phyloP scores from a whole-genome alignment of 371 early-diverging fungal species.

The Circinella umbellata region DNA sequence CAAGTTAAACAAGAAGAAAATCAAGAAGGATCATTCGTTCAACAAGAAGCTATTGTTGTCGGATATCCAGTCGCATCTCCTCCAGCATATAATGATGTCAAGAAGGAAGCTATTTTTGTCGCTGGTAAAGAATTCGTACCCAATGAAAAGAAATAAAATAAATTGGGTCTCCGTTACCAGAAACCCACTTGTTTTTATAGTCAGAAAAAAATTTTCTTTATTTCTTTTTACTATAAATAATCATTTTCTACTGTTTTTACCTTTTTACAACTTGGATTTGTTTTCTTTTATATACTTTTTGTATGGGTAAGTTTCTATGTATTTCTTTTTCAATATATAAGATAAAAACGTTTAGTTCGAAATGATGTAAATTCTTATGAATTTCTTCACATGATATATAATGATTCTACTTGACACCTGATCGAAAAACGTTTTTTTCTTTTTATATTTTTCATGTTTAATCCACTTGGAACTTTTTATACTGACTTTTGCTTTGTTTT shows the following conservation, averaged over 20 bases:
- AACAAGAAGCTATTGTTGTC: conserved; percentile 18
- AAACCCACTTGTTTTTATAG: neutral
- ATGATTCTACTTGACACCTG: conserved; percentile 27
- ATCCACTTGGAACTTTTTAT: neutral
- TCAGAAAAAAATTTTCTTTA: conserved; percentile 3
- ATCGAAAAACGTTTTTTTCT: conserved; percentile 11
- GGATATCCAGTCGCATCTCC: conserved; percentile 29
- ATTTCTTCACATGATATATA: conserved; percentile 27
- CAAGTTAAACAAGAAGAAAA: conserved; percentile 24
- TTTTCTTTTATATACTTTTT: neutral
- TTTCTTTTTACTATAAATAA: conserved; percentile 3
- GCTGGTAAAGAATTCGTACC: conserved; percentile 49
- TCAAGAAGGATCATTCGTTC: conserved; percentile 10
- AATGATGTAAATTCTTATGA: conserved; percentile 13
- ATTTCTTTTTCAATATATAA: neutral
- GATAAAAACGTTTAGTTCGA: neutral
- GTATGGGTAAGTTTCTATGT: neutral
- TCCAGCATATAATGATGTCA: conserved; percentile 21
- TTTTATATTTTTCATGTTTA: neutral
- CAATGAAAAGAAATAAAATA: conserved; percentile 46
- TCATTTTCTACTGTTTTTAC: conserved; percentile 3
- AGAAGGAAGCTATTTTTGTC: conserved; percentile 36
- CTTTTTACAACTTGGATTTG: neutral
- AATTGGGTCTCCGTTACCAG: neutral
- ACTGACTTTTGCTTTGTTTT: neutral